Percentiles rank a stretch among this genome's conserved stretches.
These are phyloP conservation scores for Leccinellum albellum DNA, from an alignment of 768 basidiomycete genomes.

Conservation along the genomic window DNA sequence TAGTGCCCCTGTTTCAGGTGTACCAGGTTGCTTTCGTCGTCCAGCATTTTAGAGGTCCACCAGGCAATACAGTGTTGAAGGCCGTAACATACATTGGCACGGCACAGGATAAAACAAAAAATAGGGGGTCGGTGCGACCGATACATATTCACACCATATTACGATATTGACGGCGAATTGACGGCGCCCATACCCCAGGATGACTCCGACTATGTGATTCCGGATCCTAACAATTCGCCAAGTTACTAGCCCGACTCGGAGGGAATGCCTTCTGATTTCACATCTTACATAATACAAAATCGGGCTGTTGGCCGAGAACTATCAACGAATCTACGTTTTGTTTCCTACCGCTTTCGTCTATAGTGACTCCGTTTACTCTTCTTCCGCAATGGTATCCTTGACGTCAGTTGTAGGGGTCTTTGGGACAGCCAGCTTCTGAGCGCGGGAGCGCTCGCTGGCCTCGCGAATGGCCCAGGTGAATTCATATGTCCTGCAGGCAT, in stretches of 20 bases:
- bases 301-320: not conserved
- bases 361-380: slow-evolving; percentile 17
- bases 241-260: not conserved
- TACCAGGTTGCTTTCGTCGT: slow-evolving; percentile 16
- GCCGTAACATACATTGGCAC: too few relatives aligned
- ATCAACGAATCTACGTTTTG: slow-evolving; percentile 1
- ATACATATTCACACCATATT: not conserved
- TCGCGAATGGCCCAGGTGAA: slow-evolving; percentile 91
- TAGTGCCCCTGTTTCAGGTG: slow-evolving; percentile 31
- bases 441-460: slow-evolving; percentile 66
- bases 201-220: slow-evolving; percentile 28
- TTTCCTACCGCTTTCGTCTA: not conserved
- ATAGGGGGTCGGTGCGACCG: slow-evolving; percentile 26
- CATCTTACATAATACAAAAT: not conserved
- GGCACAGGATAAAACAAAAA: slow-evolving; percentile 51
- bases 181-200: slow-evolving; percentile 31
- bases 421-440: slow-evolving; percentile 38
- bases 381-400: slow-evolving; percentile 25
- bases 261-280: not conserved
- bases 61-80: too few relatives aligned
- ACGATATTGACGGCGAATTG: not conserved
- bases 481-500: slow-evolving; percentile 85
- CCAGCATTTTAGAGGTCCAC: slow-evolving; percentile 34
- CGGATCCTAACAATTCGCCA: too few relatives aligned
- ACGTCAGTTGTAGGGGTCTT: slow-evolving; percentile 26